Conservation (phyloP, 164 flowering plant species). For the Magnolia changhungtana region DNA sequence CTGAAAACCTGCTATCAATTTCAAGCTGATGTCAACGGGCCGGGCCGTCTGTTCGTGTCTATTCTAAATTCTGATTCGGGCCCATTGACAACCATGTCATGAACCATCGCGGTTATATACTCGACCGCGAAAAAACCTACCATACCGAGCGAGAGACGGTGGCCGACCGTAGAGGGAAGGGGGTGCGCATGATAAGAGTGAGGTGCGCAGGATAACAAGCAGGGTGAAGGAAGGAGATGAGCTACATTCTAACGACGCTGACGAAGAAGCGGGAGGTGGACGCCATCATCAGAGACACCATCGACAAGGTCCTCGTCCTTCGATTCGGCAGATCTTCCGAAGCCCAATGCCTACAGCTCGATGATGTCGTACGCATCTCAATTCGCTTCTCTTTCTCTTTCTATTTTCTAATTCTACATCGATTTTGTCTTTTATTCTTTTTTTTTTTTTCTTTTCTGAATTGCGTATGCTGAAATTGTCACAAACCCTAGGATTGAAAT, state of each 20-base stretch:
- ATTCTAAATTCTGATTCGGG: too few species aligned
- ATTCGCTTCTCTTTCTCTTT: neutral
- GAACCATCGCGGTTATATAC: too few species aligned
- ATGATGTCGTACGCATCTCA: constrained; percentile 53
- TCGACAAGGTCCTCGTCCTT: constrained; percentile 91
- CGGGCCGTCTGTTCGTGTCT: too few species aligned
- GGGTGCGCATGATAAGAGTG: too few species aligned
- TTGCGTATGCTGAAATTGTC: neutral
- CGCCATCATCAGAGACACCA: constrained; percentile 73
- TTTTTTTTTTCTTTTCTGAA: neutral
- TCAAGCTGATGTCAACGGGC: too few species aligned
- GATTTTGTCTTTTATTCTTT: neutral
- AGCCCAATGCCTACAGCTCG: constrained; percentile 75
- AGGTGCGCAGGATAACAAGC: neutral
- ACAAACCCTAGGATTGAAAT: neutral
- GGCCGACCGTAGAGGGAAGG: too few species aligned
- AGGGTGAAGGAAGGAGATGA: constrained; percentile 35
- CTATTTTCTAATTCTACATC: constrained; percentile 2
- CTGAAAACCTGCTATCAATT: too few species aligned
- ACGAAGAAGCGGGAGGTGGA: constrained; percentile 76
- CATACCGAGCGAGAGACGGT: too few species aligned
- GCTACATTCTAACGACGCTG: constrained; percentile 48
- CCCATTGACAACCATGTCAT: too few species aligned
- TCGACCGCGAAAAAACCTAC: too few species aligned
- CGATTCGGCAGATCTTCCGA: constrained; percentile 87